Evolutionary conservation across 441 rosid species (phyloP).

Genomic region (Lepidium campestre): DNA sequence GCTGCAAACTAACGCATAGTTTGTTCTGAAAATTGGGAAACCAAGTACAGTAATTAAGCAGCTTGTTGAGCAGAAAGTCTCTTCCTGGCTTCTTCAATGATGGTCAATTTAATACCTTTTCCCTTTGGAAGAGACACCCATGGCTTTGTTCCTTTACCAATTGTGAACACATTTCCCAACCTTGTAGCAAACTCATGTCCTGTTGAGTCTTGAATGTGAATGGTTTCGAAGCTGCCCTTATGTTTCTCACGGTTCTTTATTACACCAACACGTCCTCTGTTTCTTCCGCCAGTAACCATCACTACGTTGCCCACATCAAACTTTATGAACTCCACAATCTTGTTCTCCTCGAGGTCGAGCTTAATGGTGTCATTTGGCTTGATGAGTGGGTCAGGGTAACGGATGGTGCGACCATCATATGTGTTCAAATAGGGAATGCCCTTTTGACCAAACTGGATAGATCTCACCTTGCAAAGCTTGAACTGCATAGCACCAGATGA

Average conservation of each 20-base stretch:
- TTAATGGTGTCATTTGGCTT: conserved; percentile 71
- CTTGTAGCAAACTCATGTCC: conserved; percentile 78
- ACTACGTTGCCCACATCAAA: conserved; percentile 71
- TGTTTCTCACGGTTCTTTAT: conserved; percentile 72
- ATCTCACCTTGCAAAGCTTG: conserved; percentile 68
- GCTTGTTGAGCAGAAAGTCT: conserved; percentile 49
- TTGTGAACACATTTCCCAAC: conserved; percentile 61
- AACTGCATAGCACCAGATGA: conserved; percentile 32
- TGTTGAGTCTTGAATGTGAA: conserved; percentile 59
- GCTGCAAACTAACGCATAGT: neutral
- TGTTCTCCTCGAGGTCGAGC: conserved; percentile 53
- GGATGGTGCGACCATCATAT: conserved; percentile 65
- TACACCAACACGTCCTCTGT: conserved; percentile 67
- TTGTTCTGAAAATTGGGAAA: conserved; percentile 1
- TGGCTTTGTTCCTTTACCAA: conserved; percentile 62
- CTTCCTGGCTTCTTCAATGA: conserved; percentile 74
- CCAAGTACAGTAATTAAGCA: conserved; percentile 8
- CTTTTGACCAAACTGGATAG: conserved; percentile 57
- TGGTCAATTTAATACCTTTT: conserved; percentile 64
- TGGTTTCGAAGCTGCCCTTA: conserved; percentile 70
- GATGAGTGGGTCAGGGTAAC: conserved; percentile 64
- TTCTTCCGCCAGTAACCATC: conserved; percentile 69
- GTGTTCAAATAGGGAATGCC: conserved; percentile 64
- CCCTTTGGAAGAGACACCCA: conserved; percentile 76
- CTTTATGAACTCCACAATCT: conserved; percentile 63